These are phyloP conservation scores for Xylariaceae sp. DNA, from an alignment of 2,329 filamentous ascomycete genomes.

Conservation along the genomic window DNA sequence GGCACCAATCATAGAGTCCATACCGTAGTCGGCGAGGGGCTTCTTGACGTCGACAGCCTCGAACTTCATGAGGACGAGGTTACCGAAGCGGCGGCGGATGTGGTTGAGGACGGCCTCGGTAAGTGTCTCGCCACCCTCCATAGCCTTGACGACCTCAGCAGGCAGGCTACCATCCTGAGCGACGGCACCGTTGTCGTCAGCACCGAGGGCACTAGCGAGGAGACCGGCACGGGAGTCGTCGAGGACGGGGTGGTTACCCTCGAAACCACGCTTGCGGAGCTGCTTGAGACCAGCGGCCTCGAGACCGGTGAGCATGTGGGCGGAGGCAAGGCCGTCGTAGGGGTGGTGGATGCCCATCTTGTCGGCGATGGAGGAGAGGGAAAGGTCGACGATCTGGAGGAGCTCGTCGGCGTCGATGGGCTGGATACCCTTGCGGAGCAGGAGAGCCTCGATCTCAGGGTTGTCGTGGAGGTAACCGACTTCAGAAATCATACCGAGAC, in stretches of 20 bases:
- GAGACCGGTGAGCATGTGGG: slow-evolving; percentile 24
- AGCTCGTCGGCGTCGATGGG: slow-evolving; percentile 24
- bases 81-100: slow-evolving; percentile 8
- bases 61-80: slow-evolving; percentile 12
- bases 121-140: slow-evolving; percentile 2
- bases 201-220: not conserved
- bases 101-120: slow-evolving; percentile 9
- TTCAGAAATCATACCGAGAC: slow-evolving; percentile 33
- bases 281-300: slow-evolving; percentile 18
- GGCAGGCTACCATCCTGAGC: not conserved
- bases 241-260: slow-evolving; percentile 2
- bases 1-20: slow-evolving; percentile 34
- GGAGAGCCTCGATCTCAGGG: slow-evolving; percentile 19
- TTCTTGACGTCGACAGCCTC: slow-evolving; percentile 11
- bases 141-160: not conserved
- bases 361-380: slow-evolving; percentile 18
- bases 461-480: slow-evolving; percentile 33
- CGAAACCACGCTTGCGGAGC: slow-evolving; percentile 20
- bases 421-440: slow-evolving; percentile 23
- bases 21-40: slow-evolving; percentile 23
- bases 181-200: not conserved
- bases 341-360: slow-evolving; percentile 2
- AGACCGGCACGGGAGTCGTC: slow-evolving; percentile 13
- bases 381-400: slow-evolving; percentile 26
- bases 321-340: not conserved